These are phyloP conservation scores for Epicoccum sorghinum DNA, from an alignment of 2,329 filamentous ascomycete species.

Conservation along the genomic window DNA sequence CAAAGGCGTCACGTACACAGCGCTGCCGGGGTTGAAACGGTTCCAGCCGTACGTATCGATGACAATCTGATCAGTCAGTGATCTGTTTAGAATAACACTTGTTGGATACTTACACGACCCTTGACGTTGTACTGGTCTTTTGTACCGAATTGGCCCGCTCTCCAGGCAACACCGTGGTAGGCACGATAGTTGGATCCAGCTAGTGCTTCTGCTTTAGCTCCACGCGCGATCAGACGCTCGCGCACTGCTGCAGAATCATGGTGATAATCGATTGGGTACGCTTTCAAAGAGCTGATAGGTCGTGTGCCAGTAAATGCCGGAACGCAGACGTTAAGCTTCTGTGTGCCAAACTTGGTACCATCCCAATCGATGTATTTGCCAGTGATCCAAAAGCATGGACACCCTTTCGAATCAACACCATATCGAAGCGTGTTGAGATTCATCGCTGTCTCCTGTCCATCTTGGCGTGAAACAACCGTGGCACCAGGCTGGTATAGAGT, in stretches of 20 bases:
- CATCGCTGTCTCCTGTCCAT: conserved; percentile 21
- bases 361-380: conserved; percentile 42
- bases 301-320: conserved; percentile 72
- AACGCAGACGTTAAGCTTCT: conserved; percentile 27
- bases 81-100: conserved; percentile 44
- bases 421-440: conserved; percentile 24
- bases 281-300: conserved; percentile 76
- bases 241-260: conserved; percentile 69
- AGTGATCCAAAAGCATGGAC: conserved; percentile 26
- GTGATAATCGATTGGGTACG: conserved; percentile 81
- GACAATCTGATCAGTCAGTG: conserved; percentile 49
- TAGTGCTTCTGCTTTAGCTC: conserved; percentile 79
- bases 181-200: conserved; percentile 80
- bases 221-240: conserved; percentile 72
- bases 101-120: conserved; percentile 6
- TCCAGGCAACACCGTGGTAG: conserved; percentile 68
- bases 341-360: conserved; percentile 37
- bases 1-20: conserved; percentile 48
- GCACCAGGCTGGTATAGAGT: conserved; percentile 49
- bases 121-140: conserved; percentile 31
- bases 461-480: conserved; percentile 31
- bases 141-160: conserved; percentile 30
- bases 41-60: conserved; percentile 62
- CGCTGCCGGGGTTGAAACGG: conserved; percentile 53
- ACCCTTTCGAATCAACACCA: conserved; percentile 22